These are phyloP conservation scores for Ormosia emarginata DNA, from an alignment of 306 rosid species.

Conservation along the genomic window DNA sequence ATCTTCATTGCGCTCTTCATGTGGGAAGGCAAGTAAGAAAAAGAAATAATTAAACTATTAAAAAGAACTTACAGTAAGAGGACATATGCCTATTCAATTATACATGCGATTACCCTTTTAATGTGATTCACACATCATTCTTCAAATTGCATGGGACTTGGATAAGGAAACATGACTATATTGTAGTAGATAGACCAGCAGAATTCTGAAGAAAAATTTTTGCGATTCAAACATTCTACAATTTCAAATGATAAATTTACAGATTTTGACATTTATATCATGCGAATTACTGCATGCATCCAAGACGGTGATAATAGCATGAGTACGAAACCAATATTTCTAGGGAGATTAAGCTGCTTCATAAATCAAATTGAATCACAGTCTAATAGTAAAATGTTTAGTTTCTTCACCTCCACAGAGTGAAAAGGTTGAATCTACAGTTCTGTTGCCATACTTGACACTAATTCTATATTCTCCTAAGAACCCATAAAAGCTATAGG, in stretches of 20 bases:
- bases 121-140: too few relatives aligned
- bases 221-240: background rate
- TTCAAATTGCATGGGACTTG: too few relatives aligned
- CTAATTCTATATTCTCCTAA: conserved; percentile 68
- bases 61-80: background rate
- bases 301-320: background rate
- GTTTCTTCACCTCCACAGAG: conserved; percentile 66
- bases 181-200: background rate
- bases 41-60: background rate
- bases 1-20: background rate
- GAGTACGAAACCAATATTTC: background rate
- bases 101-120: too few relatives aligned
- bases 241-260: background rate
- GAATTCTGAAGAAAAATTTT: background rate
- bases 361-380: conserved; percentile 18
- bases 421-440: conserved; percentile 54
- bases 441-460: conserved; percentile 42
- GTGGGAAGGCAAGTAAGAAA: background rate
- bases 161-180: too few relatives aligned
- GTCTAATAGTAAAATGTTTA: conserved; percentile 50
- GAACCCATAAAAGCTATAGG: conserved; percentile 77
- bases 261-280: too few relatives aligned
- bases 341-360: background rate
- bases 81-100: too few relatives aligned
- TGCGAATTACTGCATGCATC: background rate